A percentile compares a stretch with the other conserved stretches of the same genome.
These are phyloP conservation scores for Talaromyces sp. DNA, from an alignment of 2,329 filamentous ascomycete genomes.

Conservation along the genomic window DNA sequence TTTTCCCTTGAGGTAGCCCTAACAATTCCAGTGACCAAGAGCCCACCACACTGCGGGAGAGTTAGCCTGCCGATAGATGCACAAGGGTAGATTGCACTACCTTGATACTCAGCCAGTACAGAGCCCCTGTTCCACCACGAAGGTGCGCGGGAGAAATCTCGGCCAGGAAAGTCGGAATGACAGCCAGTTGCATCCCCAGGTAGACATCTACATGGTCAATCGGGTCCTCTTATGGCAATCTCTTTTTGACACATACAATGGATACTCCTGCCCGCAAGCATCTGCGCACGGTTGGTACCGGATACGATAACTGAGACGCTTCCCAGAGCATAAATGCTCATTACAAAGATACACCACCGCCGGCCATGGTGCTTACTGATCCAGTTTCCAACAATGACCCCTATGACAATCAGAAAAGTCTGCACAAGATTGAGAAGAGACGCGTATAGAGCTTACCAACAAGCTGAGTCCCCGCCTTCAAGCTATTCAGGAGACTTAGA, in stretches of 20 bases:
- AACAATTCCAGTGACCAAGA: conserved; percentile 17
- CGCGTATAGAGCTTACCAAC: neutral
- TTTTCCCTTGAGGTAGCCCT: conserved; percentile 17
- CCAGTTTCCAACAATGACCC: neutral
- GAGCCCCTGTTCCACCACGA: conserved; percentile 16
- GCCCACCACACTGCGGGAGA: conserved; percentile 12
- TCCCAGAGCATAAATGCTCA: conserved; percentile 3
- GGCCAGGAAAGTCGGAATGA: conserved; percentile 31
- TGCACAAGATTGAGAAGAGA: neutral
- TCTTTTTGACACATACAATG: neutral
- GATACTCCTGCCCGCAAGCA: conserved; percentile 1
- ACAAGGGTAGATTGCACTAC: neutral
- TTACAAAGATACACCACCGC: conserved; percentile 5
- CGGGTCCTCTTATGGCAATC: neutral
- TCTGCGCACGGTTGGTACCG: neutral
- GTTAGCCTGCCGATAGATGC: neutral
- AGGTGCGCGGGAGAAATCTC: conserved; percentile 21
- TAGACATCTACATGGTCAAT: conserved; percentile 21
- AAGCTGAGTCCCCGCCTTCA: conserved; percentile 2
- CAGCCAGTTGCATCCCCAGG: conserved; percentile 39
- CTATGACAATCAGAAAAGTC: neutral
- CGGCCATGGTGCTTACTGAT: conserved; percentile 6
- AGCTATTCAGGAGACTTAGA: conserved; percentile 5
- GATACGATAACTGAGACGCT: neutral
- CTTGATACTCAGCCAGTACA: conserved; percentile 20